Conservation (phyloP, 345 rosid species). For the Salix dunnii region DNA sequence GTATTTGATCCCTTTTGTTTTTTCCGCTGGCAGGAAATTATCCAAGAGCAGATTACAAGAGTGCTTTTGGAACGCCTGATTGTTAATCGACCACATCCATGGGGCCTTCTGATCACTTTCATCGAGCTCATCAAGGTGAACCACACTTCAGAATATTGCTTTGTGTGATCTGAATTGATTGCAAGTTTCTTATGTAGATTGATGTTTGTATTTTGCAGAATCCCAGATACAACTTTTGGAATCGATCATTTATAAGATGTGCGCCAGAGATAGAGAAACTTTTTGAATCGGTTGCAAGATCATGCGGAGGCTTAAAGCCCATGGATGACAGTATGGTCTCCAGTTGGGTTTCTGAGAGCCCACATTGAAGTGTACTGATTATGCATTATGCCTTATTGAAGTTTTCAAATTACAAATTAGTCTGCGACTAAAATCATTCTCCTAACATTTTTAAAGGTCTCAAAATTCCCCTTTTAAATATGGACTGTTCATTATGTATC, state of each 20-base stretch:
- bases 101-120: slow-evolving; percentile 98
- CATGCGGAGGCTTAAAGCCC: slow-evolving; percentile 75
- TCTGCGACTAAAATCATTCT: neutral
- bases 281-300: slow-evolving; percentile 76
- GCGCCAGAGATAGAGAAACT: slow-evolving; percentile 92
- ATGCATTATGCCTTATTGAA: neutral
- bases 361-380: slow-evolving; percentile 11
- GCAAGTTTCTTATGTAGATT: neutral
- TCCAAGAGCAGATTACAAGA: slow-evolving; percentile 97
- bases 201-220: slow-evolving; percentile 37
- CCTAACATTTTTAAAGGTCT: neutral
- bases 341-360: slow-evolving; percentile 52
- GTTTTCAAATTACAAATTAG: neutral
- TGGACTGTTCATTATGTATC: too few species aligned
- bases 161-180: neutral
- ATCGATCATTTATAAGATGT: slow-evolving; percentile 67
- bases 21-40: slow-evolving; percentile 56
- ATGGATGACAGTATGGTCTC: slow-evolving; percentile 74
- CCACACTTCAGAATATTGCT: neutral
- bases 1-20: neutral
- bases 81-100: slow-evolving; percentile 93
- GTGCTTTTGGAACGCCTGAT: slow-evolving; percentile 91
- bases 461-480: neutral
- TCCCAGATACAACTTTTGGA: slow-evolving; percentile 85
- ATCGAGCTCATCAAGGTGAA: slow-evolving; percentile 91